Conservation (phyloP, 78 protist genomes). For the Cyanophora paradoxa region DNA sequence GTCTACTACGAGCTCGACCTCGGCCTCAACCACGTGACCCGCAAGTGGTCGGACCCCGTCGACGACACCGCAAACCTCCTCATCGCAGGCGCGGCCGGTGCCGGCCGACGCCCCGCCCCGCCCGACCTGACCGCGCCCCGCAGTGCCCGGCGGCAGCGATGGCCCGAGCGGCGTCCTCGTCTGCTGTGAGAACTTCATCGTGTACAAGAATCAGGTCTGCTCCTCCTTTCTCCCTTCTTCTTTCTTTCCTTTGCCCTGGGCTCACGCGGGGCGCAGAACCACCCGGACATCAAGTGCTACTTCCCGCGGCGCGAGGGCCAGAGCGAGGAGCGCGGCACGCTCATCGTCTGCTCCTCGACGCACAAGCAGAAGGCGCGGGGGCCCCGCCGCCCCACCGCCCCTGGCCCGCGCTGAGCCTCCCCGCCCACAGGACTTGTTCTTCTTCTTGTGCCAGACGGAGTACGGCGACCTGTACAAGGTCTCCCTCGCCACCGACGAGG, state of each 20-base stretch:
- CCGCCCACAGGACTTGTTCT: conserved; percentile 57
- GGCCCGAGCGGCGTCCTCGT: conserved; percentile 95
- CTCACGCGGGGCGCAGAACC: background rate
- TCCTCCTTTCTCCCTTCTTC: background rate
- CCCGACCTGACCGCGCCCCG: background rate
- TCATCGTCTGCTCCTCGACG: background rate
- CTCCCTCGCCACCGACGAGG: conserved; percentile 49
- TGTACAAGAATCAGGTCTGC: conserved; percentile 2
- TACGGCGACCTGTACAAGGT: conserved; percentile 89
- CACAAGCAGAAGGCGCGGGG: background rate
- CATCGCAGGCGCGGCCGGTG: conserved; percentile 15
- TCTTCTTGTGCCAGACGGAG: conserved; percentile 89
- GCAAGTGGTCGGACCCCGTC: conserved; percentile 56
- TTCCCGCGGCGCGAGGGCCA: background rate
- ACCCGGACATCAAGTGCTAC: conserved; percentile 1
- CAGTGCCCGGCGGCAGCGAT: conserved; percentile 89
- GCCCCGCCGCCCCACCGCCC: no score
- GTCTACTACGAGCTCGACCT: conserved; percentile 94
- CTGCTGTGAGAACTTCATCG: conserved; percentile 39
- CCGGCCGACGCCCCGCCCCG: background rate
- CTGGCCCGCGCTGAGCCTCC: no score
- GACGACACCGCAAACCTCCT: conserved; percentile 61
- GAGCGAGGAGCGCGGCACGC: background rate
- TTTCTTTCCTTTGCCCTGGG: background rate
- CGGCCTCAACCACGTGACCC: conserved; percentile 89